Evolutionary conservation across 805 yeast genomes (phyloP).

Genomic region (Metschnikowia sp.): DNA sequence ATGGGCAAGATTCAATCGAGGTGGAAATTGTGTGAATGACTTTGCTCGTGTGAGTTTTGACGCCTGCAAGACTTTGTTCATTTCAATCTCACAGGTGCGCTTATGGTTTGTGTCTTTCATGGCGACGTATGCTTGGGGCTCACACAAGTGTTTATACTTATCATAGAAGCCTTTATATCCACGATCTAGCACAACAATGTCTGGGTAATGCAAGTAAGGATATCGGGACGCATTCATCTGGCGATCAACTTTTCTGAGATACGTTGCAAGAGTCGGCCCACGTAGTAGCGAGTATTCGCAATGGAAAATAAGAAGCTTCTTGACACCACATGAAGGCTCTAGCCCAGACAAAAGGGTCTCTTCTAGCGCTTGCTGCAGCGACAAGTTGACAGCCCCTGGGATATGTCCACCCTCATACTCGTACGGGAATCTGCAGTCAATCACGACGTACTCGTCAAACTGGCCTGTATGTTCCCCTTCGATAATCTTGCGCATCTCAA

Average conservation of each 20-base stretch:
- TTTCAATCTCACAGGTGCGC: slow-evolving; percentile 43
- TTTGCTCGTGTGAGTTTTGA: slow-evolving; percentile 40
- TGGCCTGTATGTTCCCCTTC: slow-evolving; percentile 47
- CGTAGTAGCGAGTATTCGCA: slow-evolving; percentile 92
- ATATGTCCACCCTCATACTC: slow-evolving; percentile 95
- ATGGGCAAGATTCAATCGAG: slow-evolving; percentile 12
- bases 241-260: slow-evolving; percentile 81
- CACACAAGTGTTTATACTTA: slow-evolving; percentile 54
- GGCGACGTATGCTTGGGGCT: slow-evolving; percentile 76
- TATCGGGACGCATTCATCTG: slow-evolving; percentile 66
- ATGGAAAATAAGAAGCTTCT: slow-evolving; percentile 72
- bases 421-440: slow-evolving; percentile 92
- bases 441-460: slow-evolving; percentile 56
- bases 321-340: slow-evolving; percentile 10
- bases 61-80: slow-evolving; percentile 42
- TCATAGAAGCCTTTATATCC: slow-evolving; percentile 83
- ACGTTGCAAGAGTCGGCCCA: slow-evolving; percentile 91
- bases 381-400: slow-evolving; percentile 72
- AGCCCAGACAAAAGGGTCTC: slow-evolving; percentile 36
- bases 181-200: slow-evolving; percentile 82
- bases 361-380: slow-evolving; percentile 68
- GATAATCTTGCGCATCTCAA: slow-evolving; percentile 54
- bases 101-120: slow-evolving; percentile 56
- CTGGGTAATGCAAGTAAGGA: slow-evolving; percentile 84
- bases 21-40: slow-evolving; percentile 29